These are phyloP conservation scores for Hygrophorus russula DNA, from an alignment of 768 basidiomycete species.

Conservation along the genomic window DNA sequence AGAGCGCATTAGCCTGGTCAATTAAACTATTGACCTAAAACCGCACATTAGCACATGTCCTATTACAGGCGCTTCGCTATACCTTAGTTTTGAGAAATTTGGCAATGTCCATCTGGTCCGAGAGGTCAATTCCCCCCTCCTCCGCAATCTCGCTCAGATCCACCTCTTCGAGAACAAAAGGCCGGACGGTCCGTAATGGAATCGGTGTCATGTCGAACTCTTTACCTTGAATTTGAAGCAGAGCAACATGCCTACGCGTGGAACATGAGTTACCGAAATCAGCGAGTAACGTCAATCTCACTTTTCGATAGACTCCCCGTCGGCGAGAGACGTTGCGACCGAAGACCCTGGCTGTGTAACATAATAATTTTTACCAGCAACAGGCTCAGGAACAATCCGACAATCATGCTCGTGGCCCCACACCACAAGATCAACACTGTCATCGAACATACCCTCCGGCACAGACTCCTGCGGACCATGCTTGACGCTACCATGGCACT, in stretches of 20 bases:
- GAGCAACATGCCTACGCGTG: slow-evolving; percentile 68
- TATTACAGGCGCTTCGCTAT: not conserved
- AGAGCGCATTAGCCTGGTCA: slow-evolving; percentile 61
- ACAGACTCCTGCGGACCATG: slow-evolving; percentile 93
- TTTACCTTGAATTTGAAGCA: slow-evolving; percentile 80
- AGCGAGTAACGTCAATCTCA: slow-evolving; percentile 20
- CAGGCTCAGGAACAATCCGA: slow-evolving; percentile 79
- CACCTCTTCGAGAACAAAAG: slow-evolving; percentile 84
- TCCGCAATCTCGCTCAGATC: slow-evolving; percentile 68
- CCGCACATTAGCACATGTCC: not conserved
- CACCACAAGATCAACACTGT: slow-evolving; percentile 83
- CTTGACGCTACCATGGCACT: slow-evolving; percentile 50
- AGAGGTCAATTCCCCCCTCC: slow-evolving; percentile 62
- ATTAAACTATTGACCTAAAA: slow-evolving; percentile 70
- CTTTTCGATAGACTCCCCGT: slow-evolving; percentile 91
- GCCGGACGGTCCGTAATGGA: slow-evolving; percentile 83
- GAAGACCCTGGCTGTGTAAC: slow-evolving; percentile 94
- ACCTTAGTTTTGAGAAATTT: slow-evolving; percentile 73
- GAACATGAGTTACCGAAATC: not conserved
- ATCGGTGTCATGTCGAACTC: slow-evolving; percentile 81
- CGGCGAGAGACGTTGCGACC: slow-evolving; percentile 87
- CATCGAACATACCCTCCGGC: slow-evolving; percentile 95
- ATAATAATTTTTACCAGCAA: slow-evolving; percentile 84
- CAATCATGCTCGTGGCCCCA: slow-evolving; percentile 99
- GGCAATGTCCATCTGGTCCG: slow-evolving; percentile 73